phyloP scores from a whole-genome alignment of 2,329 filamentous ascomycete species.

The Fusarium fracticaudum region DNA sequence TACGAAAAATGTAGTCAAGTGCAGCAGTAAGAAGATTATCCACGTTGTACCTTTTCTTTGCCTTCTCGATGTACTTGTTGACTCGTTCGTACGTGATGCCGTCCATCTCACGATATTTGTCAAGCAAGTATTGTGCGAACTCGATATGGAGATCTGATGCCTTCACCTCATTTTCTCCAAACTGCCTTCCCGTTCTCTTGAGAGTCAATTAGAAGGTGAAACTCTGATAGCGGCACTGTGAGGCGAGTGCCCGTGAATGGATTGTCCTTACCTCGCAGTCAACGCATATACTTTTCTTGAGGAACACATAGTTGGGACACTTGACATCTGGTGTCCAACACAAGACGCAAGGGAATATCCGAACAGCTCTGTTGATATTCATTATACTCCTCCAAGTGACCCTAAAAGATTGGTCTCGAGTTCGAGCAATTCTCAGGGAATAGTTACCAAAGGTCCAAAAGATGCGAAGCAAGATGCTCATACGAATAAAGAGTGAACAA shows the following conservation, averaged over 20 bases:
- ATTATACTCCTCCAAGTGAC: conserved; percentile 13
- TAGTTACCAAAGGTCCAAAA: neutral
- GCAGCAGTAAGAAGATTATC: conserved; percentile 34
- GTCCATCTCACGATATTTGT: conserved; percentile 35
- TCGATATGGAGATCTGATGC: conserved; percentile 37
- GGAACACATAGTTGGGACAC: conserved; percentile 40
- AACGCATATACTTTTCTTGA: conserved; percentile 36
- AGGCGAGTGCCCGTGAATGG: neutral
- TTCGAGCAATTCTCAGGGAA: neutral
- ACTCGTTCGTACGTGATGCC: conserved; percentile 38
- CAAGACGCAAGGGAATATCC: conserved; percentile 34
- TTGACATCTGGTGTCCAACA: conserved; percentile 40
- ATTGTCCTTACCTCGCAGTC: conserved; percentile 37
- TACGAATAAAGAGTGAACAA: neutral
- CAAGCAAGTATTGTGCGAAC: conserved; percentile 40
- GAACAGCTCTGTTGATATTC: conserved; percentile 26
- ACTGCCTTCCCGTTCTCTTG: conserved; percentile 22
- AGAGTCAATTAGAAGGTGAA: conserved; percentile 2
- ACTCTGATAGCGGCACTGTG: neutral
- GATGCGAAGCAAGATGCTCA: neutral
- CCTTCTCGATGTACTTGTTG: conserved; percentile 30
- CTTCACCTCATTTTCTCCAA: conserved; percentile 18
- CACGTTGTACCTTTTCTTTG: conserved; percentile 29
- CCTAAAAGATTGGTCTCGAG: neutral
- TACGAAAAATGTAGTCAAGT: conserved; percentile 38